Conservation (phyloP, 768 basidiomycete species). For the Scleroderma bovista region DNA sequence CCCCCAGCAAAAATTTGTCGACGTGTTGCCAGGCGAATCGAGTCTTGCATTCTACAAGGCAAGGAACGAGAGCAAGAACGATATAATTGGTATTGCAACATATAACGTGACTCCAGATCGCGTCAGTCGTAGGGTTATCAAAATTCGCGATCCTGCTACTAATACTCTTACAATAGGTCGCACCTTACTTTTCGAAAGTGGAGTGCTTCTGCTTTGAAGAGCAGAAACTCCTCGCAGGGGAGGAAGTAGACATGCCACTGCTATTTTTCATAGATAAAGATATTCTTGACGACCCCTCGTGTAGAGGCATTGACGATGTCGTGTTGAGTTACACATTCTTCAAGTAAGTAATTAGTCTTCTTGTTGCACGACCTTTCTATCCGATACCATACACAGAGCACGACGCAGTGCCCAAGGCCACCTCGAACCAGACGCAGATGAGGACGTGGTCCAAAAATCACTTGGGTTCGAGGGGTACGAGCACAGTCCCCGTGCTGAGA, state of each 20-base stretch:
- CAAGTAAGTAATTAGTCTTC: slow-evolving; percentile 46
- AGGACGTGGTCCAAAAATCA: slow-evolving; percentile 73
- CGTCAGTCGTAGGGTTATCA: slow-evolving; percentile 40
- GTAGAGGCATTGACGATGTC: slow-evolving; percentile 82
- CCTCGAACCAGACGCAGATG: slow-evolving; percentile 83
- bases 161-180: slow-evolving; percentile 51
- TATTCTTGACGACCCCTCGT: slow-evolving; percentile 86
- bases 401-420: slow-evolving; percentile 81
- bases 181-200: slow-evolving; percentile 98
- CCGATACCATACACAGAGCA: slow-evolving; percentile 48
- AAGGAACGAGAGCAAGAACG: slow-evolving; percentile 75
- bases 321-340: slow-evolving; percentile 98
- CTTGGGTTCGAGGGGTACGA: slow-evolving; percentile 70
- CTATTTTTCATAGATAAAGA: slow-evolving; percentile 99
- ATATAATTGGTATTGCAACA: slow-evolving; percentile 97
- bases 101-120: slow-evolving; percentile 99
- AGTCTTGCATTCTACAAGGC: slow-evolving; percentile 95
- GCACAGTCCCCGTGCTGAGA: slow-evolving; percentile 32
- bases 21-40: slow-evolving; percentile 91
- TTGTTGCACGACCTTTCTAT: not conserved
- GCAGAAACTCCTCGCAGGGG: slow-evolving; percentile 87
- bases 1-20: slow-evolving; percentile 86
- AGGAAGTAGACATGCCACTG: slow-evolving; percentile 97
- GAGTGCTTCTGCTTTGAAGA: slow-evolving; percentile 99
- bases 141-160: too few species aligned